Percentiles rank a stretch among this genome's conserved stretches.
phyloP scores from a whole-genome alignment of 495 filamentous ascomycete genomes.

The Penicillium maclennaniae region DNA sequence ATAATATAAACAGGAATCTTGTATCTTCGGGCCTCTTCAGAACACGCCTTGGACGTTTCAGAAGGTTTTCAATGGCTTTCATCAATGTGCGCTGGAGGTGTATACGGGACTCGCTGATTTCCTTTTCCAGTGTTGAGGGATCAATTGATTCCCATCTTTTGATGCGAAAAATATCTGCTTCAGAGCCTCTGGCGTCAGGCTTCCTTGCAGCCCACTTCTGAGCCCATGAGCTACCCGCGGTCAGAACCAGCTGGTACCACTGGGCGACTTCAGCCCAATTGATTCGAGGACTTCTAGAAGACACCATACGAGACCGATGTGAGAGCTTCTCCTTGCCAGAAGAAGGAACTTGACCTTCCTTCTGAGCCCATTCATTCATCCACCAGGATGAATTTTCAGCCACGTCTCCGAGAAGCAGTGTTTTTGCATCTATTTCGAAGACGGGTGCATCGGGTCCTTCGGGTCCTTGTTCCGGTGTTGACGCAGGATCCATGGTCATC shows the following conservation, averaged over 20 bases:
- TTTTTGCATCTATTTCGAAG: conserved; percentile 69
- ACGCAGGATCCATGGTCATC: conserved; percentile 24
- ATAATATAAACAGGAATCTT: conserved; percentile 77
- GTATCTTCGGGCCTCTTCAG: conserved; percentile 66
- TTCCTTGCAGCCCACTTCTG: conserved; percentile 45
- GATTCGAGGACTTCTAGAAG: conserved; percentile 62
- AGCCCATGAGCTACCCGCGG: conserved; percentile 60
- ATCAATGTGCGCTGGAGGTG: conserved; percentile 68
- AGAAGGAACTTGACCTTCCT: conserved; percentile 20
- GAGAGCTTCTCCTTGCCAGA: conserved; percentile 25
- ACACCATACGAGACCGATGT: conserved; percentile 43
- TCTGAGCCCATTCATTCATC: conserved; percentile 53
- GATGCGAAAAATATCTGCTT: conserved; percentile 23
- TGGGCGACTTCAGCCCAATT: conserved; percentile 69
- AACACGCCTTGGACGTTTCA: conserved; percentile 78
- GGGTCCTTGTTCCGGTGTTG: conserved; percentile 9
- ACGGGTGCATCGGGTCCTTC: conserved; percentile 21
- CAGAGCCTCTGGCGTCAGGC: conserved; percentile 21
- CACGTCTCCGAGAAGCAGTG: conserved; percentile 72
- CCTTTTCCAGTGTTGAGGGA: conserved; percentile 49
- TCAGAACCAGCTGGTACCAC: conserved; percentile 73
- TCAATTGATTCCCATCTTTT: conserved; percentile 33
- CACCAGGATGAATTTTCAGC: conserved; percentile 85
- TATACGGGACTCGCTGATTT: conserved; percentile 62
- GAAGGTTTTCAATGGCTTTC: conserved; percentile 76